phyloP scores from a whole-genome alignment of 148 eudicot species.

The Hydrangea macrophylla region DNA sequence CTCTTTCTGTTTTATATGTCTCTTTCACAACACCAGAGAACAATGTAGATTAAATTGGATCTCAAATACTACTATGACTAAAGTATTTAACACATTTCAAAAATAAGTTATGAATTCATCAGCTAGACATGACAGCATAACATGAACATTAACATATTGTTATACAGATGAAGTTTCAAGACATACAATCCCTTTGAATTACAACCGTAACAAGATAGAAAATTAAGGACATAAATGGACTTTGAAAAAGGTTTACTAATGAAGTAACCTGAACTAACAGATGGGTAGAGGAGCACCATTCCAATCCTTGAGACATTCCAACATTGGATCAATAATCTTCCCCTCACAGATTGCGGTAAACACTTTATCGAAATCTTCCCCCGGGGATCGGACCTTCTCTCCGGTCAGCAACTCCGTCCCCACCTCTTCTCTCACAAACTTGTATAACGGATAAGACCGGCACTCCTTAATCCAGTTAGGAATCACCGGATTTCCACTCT shows the following conservation, averaged over 20 bases:
- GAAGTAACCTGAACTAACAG: constrained; percentile 23
- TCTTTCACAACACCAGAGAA: no score
- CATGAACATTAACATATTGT: no score
- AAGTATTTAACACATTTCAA: no score
- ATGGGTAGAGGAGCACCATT: constrained; percentile 83
- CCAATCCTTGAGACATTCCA: constrained; percentile 76
- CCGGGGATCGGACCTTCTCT: constrained; percentile 60
- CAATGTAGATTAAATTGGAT: no score
- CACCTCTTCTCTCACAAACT: constrained; percentile 59
- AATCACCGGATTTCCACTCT: constrained; percentile 39
- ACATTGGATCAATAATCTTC: constrained; percentile 62
- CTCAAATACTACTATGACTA: no score
- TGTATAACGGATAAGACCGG: constrained; percentile 73
- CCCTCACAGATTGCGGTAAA: constrained; percentile 64
- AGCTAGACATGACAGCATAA: no score
- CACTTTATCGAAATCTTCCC: constrained; percentile 75
- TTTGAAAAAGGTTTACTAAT: neutral
- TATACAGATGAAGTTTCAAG: no score
- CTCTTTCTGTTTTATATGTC: no score
- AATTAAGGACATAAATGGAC: neutral
- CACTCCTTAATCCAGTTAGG: constrained; percentile 71
- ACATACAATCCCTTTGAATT: no score
- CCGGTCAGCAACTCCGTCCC: constrained; percentile 57
- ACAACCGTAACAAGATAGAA: neutral
- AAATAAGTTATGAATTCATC: no score